phyloP scores from a whole-genome alignment of 768 basidiomycete genomes.

The Boletus tylopilopsis region DNA sequence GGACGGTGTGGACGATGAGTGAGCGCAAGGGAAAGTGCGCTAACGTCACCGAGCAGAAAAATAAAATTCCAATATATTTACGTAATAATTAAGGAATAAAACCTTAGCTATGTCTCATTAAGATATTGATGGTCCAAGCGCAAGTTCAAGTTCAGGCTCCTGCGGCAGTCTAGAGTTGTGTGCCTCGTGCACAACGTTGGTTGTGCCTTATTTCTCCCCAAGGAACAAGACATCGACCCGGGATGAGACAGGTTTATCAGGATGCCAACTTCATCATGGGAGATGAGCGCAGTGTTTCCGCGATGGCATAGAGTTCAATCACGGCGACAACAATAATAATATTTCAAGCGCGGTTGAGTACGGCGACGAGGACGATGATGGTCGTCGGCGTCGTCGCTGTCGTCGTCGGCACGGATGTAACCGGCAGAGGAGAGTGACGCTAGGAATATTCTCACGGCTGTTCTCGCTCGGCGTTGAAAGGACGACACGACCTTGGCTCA shows the following conservation, averaged over 20 bases:
- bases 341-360: not conserved
- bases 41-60: constrained; percentile 10
- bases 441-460: constrained; percentile 19
- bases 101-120: not conserved
- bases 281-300: no score
- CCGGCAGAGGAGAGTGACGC: constrained; percentile 5
- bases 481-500: constrained; percentile 16
- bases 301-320: no score
- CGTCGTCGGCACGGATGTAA: constrained; percentile 9
- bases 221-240: no score
- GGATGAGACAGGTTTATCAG: no score
- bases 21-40: constrained; percentile 1
- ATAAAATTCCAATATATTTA: constrained; percentile 17
- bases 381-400: no score
- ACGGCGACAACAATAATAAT: no score
- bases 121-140: no score
- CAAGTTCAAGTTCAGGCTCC: no score
- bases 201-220: no score
- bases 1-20: constrained; percentile 1
- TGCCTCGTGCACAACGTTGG: no score
- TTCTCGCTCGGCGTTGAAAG: constrained; percentile 23
- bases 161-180: no score
- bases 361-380: not conserved
- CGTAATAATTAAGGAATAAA: constrained; percentile 19
- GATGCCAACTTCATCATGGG: no score